A percentile compares a stretch with the other conserved stretches of the same genome.
phyloP scores from a whole-genome alignment of 257 asterid genomes.

The Mentha longifolia region DNA sequence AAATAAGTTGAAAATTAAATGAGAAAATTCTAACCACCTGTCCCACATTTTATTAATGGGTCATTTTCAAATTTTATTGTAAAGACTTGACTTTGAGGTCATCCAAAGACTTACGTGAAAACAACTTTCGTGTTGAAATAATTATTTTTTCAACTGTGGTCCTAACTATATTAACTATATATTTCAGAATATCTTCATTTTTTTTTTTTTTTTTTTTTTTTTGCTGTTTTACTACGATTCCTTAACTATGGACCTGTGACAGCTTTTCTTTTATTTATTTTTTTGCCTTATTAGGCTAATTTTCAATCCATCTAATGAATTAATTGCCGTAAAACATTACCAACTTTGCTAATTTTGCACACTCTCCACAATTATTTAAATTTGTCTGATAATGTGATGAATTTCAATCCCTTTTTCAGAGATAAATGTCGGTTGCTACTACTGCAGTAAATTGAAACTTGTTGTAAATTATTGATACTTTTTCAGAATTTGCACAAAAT shows the following conservation, averaged over 20 bases:
- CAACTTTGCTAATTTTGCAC: background rate
- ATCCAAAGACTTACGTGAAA: constrained; percentile 25
- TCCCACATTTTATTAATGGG: constrained; percentile 21
- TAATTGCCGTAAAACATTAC: background rate
- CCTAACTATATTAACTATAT: constrained; percentile 22
- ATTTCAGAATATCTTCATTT: background rate
- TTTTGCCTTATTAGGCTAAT: background rate
- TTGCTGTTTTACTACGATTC: background rate
- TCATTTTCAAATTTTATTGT: constrained; percentile 31
- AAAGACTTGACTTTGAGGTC: constrained; percentile 41
- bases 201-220: background rate
- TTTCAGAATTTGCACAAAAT: no score
- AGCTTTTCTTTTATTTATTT: background rate
- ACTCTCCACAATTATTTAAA: background rate
- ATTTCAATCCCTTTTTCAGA: background rate
- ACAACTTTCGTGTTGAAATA: constrained; percentile 17
- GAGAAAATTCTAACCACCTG: constrained; percentile 5
- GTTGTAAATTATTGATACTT: no score
- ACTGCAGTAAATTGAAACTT: no score
- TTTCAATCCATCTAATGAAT: background rate
- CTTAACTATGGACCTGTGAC: background rate
- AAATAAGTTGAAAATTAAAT: background rate
- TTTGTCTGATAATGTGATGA: background rate
- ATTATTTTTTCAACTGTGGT: background rate
- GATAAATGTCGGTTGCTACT: background rate